Conservation (phyloP, 768 basidiomycete species). For the Pisolithus microcarpus region DNA sequence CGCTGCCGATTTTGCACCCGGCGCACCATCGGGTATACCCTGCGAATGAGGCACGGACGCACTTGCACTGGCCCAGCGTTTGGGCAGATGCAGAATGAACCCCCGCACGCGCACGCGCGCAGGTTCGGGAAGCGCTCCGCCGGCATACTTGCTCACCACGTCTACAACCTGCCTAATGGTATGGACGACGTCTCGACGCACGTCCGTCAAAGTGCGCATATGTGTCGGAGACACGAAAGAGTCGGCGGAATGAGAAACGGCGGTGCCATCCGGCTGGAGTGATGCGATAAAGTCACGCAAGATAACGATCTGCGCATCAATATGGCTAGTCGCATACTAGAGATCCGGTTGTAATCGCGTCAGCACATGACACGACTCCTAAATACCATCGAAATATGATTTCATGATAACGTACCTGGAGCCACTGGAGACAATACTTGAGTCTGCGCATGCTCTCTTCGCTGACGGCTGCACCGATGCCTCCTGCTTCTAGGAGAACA, state of each 20-base stretch:
- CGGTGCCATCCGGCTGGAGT: conserved; percentile 37
- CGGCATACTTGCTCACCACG: conserved; percentile 79
- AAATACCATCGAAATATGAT: not conserved
- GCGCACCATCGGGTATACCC: conserved; percentile 20
- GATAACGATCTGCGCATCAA: conserved; percentile 80
- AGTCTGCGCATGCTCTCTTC: conserved; percentile 86
- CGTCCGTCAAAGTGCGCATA: conserved; percentile 61
- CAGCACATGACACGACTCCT: not conserved
- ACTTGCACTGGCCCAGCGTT: conserved; percentile 60
- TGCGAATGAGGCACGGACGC: conserved; percentile 8
- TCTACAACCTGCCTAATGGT: conserved; percentile 88
- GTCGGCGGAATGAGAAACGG: conserved; percentile 19
- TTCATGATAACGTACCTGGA: conserved; percentile 50
- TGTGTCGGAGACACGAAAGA: conserved; percentile 40
- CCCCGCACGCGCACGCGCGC: conserved; percentile 66
- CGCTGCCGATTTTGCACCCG: conserved; percentile 31
- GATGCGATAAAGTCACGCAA: conserved; percentile 78
- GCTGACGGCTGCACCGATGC: conserved; percentile 79
- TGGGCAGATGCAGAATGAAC: conserved; percentile 75
- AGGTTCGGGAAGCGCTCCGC: conserved; percentile 79
- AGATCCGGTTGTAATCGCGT: not conserved
- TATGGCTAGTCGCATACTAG: conserved; percentile 81
- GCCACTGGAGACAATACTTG: conserved; percentile 82
- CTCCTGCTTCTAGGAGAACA: conserved; percentile 79
- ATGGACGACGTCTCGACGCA: conserved; percentile 78